Evolutionary conservation across 148 eudicot species (phyloP), one percentile per base, ranked within the genome.

Genomic region (Chenopodium suecicum): DNA sequence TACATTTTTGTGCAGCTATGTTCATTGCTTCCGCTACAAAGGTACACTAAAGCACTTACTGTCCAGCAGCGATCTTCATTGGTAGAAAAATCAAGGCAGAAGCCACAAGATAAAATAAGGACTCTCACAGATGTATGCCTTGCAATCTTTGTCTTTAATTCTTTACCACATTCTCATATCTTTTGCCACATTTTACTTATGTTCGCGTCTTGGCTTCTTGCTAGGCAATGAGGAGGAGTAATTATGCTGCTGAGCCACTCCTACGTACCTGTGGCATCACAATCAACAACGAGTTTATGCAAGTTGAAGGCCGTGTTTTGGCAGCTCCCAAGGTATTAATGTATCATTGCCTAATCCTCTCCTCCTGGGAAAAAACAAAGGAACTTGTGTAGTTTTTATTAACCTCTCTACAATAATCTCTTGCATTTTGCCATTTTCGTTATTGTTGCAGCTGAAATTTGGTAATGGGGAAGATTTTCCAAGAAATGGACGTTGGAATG

Each of bases 11-110:
- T 71, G 81, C 34, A 82, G 84, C 84, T 82, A 4, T 82, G 84
- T 72, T 46, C 76, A 2, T 48, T 82, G 77, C 69, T 82, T n/a
- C 63, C 84, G 1, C 70, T 82, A 13, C 84, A 82, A 72, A 41
- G 84, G 52, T 82, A 82, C 73, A 82, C 84, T 19, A 82, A 82
- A 48, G 27, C 77, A n/a, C 60, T 82, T 46, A 47, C 77, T 6
- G 32, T 19, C 12, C 77, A 54, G 0, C 80, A 77, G 66, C 31
- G 77, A 46, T 31, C 84, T 3, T 62, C 81, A 58, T 23, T 82
- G 7, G 84, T 82, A 34, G 84, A 82, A 32, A 77, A 82, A 63
- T 82, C 81, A n/a, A 82, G 84, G 50, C 80, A 82, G 71, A 82
- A 72, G 34, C 84, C 84, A 0, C 81, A 78, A 60, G 84, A 78